Base-by-base conservation (phyloP, 129 eudicot species). In the Flaveria robusta region DNA sequence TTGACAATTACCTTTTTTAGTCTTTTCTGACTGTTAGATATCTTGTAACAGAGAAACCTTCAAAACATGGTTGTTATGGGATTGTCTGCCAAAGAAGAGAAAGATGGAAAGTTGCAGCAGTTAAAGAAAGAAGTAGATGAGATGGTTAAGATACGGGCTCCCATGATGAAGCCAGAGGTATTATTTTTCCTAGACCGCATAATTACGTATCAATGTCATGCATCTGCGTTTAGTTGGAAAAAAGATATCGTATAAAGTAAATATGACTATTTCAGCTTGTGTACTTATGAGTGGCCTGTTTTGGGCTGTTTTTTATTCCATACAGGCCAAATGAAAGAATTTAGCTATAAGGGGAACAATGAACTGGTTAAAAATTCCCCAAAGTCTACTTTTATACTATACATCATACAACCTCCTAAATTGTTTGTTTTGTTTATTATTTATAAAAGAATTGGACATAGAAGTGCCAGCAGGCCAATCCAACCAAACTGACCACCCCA, bases 101-200 rank as follows among this genome's bases (percentile, higher is more conserved):
- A 89, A 82, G 93, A 91, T 85, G 85, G 76, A 59, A 85, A 82
- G 79, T 66, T 95, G 77, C 92, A 91, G 76, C 91, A 79, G 81
- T 80, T 83, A 55, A 95, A 95, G 80, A 88, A 87, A 77, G 99
- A 95, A 73, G 90, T 95, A 75, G 88, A 85, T 56, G 96, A 95
- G 66, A 87, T 91, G 97, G 88, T 95, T 72, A 87, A 82, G 77
- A 50, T 77, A 60, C 89, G 88, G 62, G 74, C 76, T 58, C 87
- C 95, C 1, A 14, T 81, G 78, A 72, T 87, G 83, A 87, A 87
- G 66, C 80, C 88, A 42, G 87, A 82, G 88, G 97, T 93, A 67
- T 29, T 54, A 8, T 39, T 58, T 12, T 43, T 58, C 45, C 70
- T 55, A 26, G 42, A 76, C 45, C 4, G 20, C 81, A 41, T 69